These are phyloP conservation scores for Delonix regia DNA, from an alignment of 306 rosid species.

Conservation along the genomic window DNA sequence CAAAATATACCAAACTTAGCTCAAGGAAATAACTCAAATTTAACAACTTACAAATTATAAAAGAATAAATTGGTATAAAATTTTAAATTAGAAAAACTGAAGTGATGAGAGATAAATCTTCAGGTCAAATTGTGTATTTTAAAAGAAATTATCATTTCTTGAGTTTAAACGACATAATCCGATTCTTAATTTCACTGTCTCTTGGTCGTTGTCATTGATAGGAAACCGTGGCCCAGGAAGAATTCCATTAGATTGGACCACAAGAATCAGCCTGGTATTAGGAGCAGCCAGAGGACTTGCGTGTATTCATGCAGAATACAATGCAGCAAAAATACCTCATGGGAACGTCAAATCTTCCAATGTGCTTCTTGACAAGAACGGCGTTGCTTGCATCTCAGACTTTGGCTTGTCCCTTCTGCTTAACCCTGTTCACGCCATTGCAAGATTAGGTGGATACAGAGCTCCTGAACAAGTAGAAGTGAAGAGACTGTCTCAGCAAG, in stretches of 20 bases:
- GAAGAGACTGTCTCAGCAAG: constrained; percentile 77
- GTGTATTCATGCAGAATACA: constrained; percentile 73
- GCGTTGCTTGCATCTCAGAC: constrained; percentile 82
- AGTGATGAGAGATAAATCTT: too few species aligned
- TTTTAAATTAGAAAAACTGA: too few species aligned
- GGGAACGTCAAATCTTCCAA: constrained; percentile 90
- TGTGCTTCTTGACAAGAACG: constrained; percentile 87
- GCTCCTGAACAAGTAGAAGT: constrained; percentile 89
- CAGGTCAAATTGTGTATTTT: too few species aligned
- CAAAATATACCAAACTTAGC: too few species aligned
- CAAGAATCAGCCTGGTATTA: constrained; percentile 84
- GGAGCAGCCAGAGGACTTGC: constrained; percentile 93
- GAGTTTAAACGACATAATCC: not conserved
- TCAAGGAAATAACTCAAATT: too few species aligned
- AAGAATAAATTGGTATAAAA: too few species aligned
- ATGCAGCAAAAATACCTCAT: constrained; percentile 78
- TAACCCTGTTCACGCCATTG: constrained; percentile 83
- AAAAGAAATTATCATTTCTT: not conserved
- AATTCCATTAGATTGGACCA: constrained; percentile 97
- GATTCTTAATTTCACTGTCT: not conserved
- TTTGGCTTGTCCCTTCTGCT: constrained; percentile 80
- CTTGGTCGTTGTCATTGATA: constrained; percentile 21
- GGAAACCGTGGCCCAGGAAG: constrained; percentile 96
- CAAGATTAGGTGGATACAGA: constrained; percentile 79
- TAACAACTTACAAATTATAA: too few species aligned